These are phyloP conservation scores for Globisporangium carolinianum DNA, from an alignment of 352 stramenopile genomes.

Conservation along the genomic window DNA sequence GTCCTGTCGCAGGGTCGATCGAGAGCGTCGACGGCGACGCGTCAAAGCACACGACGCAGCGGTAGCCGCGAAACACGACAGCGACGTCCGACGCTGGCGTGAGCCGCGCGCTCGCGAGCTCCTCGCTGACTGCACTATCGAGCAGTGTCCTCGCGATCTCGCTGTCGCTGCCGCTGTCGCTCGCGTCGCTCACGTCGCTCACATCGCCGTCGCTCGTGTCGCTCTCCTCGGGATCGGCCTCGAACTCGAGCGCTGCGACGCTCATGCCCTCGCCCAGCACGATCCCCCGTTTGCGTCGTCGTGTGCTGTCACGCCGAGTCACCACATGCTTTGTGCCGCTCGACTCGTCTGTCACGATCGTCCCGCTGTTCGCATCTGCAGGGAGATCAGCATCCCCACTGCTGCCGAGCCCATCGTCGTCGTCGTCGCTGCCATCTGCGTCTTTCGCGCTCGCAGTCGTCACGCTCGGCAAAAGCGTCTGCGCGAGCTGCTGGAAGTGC, in stretches of 20 bases:
- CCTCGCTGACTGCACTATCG: not conserved
- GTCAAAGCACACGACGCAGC: slow-evolving; percentile 80
- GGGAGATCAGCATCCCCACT: not conserved
- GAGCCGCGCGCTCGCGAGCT: slow-evolving; percentile 23
- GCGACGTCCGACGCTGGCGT: slow-evolving; percentile 38
- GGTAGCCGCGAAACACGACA: slow-evolving; percentile 73
- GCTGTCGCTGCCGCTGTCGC: slow-evolving; percentile 1
- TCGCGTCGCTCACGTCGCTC: slow-evolving; percentile 5
- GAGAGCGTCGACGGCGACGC: slow-evolving; percentile 76
- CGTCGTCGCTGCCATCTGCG: slow-evolving; percentile 1
- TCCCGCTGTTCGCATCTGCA: not conserved
- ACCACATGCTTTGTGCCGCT: slow-evolving; percentile 2
- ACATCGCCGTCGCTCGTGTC: slow-evolving; percentile 6
- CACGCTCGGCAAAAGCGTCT: slow-evolving; percentile 32
- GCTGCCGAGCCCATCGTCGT: not conserved
- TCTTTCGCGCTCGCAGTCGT: not conserved
- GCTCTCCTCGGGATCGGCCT: slow-evolving; percentile 2
- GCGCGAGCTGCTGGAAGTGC: slow-evolving; percentile 66
- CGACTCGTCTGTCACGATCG: slow-evolving; percentile 8
- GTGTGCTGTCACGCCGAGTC: not conserved
- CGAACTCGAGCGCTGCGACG: slow-evolving; percentile 40
- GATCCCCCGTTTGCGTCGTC: slow-evolving; percentile 12
- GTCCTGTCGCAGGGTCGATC: slow-evolving; percentile 66
- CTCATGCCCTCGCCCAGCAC: slow-evolving; percentile 70
- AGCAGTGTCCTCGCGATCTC: not conserved